Evolutionary conservation across 768 basidiomycete species (phyloP), one percentile per base, ranked within the genome.

Genomic region (Clitopilus passeckerianus): DNA sequence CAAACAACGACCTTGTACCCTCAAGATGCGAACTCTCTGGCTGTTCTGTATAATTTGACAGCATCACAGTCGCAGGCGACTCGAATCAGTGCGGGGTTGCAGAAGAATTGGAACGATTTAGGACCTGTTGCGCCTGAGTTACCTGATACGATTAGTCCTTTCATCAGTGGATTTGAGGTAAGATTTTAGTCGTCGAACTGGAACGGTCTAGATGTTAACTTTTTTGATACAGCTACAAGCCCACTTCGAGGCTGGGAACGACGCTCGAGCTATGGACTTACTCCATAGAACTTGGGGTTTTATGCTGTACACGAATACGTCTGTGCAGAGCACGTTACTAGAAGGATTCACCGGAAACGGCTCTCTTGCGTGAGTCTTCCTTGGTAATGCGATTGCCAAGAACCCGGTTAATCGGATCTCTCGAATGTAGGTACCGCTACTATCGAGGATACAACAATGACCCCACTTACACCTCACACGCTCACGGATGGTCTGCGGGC

Each of bases 311-410:
- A 85, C 82, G 12, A 75, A 80, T 54, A 69, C 82, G 34, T 81
- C 79, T 6, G 83, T 85, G 0, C 78, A 84, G 59, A 82, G 81
- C 41, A 84, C 83, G 0, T 72, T 86, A 1, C 72, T 86, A 2
- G 84, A 86, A 67, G 84, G 84, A 2, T 82, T 80, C 63, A 83
- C 84, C 0, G 77, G 76, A 0, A 84, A 86, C 58, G 84, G 84
- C 0, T 84, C 83, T 10, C 68, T 86, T 6, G 71, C 71, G 82
- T 83, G 64, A 30, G 73, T 68, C 10, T 15, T 8, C 15, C 33
- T 23, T 35, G 3, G 2, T 16, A 14, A 5, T 23, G 34, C 35
- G 15, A 16, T 6, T 46, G 20, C 59, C 35, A 24, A 14, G 4
- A 7, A 7, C 7, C 24, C 52, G 34, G 33, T 27, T 27, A n/a